phyloP scores from a whole-genome alignment of 2,329 filamentous ascomycete genomes.

The Talaromyces sp. region DNA sequence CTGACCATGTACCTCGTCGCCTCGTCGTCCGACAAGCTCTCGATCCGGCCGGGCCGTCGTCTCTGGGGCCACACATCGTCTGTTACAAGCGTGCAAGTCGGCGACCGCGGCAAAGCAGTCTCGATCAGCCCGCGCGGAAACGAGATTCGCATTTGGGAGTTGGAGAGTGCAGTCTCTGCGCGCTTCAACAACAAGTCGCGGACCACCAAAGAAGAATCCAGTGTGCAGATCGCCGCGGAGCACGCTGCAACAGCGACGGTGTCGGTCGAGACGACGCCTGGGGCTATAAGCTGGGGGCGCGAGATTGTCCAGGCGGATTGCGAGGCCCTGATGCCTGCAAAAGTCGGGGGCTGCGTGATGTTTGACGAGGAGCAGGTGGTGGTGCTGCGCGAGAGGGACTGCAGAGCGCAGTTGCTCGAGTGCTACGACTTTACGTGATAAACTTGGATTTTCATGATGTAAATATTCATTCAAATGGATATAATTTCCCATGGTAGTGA shows the following conservation, averaged over 20 bases:
- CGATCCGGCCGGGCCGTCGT: conserved; percentile 65
- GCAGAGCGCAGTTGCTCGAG: conserved; percentile 66
- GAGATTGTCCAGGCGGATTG: conserved; percentile 24
- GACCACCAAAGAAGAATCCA: conserved; percentile 42
- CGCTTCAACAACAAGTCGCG: conserved; percentile 3
- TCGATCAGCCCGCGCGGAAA: conserved; percentile 78
- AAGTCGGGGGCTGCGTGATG: conserved; percentile 62
- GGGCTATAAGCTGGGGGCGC: conserved; percentile 21
- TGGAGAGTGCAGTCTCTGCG: conserved; percentile 62
- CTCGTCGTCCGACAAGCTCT: conserved; percentile 59
- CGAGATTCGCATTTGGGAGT: conserved; percentile 80
- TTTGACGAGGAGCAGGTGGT: conserved; percentile 94
- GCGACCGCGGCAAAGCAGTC: conserved; percentile 77
- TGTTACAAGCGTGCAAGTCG: conserved; percentile 79
- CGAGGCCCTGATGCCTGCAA: conserved; percentile 33
- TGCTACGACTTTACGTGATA: conserved; percentile 78
- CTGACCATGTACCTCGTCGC: conserved; percentile 75
- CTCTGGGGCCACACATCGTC: conserved; percentile 91
- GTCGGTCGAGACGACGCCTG: conserved; percentile 9
- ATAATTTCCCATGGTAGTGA: background rate
- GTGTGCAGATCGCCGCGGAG: conserved; percentile 48
- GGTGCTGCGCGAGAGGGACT: conserved; percentile 64
- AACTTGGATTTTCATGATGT: background rate
- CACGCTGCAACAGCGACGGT: conserved; percentile 16
- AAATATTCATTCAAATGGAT: background rate